Conservation (phyloP, 2,329 filamentous ascomycete genomes). For the Botryosphaeria dothidea region DNA sequence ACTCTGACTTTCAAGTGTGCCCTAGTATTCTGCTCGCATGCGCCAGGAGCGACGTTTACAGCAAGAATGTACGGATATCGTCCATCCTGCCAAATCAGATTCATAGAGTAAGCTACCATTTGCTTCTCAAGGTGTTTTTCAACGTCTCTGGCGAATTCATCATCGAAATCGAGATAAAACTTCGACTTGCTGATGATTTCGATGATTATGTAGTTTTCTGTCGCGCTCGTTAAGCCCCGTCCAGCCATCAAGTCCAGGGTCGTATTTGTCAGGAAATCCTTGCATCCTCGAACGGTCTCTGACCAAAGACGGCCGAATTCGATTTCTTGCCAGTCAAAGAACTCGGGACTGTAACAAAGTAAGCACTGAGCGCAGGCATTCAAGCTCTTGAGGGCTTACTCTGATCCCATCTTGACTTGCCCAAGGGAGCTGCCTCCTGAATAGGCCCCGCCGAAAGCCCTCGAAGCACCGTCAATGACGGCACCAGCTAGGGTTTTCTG, state of each 20-base stretch:
- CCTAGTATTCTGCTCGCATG: background rate
- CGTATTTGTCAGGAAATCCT: background rate
- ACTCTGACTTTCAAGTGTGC: background rate
- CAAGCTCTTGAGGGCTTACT: background rate
- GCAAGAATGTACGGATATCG: background rate
- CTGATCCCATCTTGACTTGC: background rate
- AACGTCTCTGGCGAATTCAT: background rate
- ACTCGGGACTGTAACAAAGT: background rate
- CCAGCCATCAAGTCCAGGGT: background rate
- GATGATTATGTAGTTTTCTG: background rate
- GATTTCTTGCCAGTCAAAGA: background rate
- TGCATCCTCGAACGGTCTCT: no score
- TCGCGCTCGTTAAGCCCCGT: background rate
- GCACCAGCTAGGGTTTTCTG: no score
- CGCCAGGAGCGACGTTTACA: no score
- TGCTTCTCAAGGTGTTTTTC: background rate
- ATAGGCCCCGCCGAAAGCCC: background rate
- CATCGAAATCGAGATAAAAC: background rate
- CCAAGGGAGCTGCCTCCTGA: background rate
- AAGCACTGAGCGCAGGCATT: no score
- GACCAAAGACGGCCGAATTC: background rate
- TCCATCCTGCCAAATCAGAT: background rate
- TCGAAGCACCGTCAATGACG: background rate
- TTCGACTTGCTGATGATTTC: background rate
- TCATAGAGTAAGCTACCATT: background rate